Evolutionary conservation across 2,329 filamentous ascomycete genomes (phyloP).

Genomic region (Neonectria faginata): DNA sequence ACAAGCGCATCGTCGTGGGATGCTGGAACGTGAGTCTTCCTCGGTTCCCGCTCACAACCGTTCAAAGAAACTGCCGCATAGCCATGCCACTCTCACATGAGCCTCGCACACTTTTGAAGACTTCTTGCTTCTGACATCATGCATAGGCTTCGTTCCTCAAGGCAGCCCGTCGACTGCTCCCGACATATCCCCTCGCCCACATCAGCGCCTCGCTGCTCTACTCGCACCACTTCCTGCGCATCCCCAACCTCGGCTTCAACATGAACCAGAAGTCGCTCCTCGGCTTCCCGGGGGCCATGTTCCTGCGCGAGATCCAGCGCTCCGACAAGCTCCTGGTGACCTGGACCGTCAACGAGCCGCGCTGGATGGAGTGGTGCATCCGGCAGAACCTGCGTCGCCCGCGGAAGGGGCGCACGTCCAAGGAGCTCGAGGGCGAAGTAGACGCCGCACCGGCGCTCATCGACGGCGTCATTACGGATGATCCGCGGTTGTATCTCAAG

Average conservation of each 20-base stretch:
- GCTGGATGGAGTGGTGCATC: conserved; percentile 86
- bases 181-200: conserved; percentile 72
- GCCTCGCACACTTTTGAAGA: background rate
- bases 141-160: conserved; percentile 74
- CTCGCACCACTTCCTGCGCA: conserved; percentile 75
- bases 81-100: background rate
- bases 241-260: conserved; percentile 81
- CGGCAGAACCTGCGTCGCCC: conserved; percentile 49
- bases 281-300: conserved; percentile 73
- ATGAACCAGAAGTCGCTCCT: conserved; percentile 77
- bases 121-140: background rate
- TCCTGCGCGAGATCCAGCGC: conserved; percentile 69
- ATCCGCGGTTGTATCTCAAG: conserved; percentile 75
- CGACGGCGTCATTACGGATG: conserved; percentile 89
- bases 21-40: conserved; percentile 77
- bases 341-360: conserved; percentile 88
- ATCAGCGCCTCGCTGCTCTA: conserved; percentile 76
- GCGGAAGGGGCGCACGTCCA: conserved; percentile 43
- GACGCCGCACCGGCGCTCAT: conserved; percentile 53
- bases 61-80: background rate
- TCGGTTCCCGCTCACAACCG: background rate
- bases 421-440: background rate
- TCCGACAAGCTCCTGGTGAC: conserved; percentile 71
- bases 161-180: conserved; percentile 70
- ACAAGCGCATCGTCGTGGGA: conserved; percentile 79